phyloP scores from a whole-genome alignment of 768 basidiomycete genomes.

The Podaxis sp. region DNA sequence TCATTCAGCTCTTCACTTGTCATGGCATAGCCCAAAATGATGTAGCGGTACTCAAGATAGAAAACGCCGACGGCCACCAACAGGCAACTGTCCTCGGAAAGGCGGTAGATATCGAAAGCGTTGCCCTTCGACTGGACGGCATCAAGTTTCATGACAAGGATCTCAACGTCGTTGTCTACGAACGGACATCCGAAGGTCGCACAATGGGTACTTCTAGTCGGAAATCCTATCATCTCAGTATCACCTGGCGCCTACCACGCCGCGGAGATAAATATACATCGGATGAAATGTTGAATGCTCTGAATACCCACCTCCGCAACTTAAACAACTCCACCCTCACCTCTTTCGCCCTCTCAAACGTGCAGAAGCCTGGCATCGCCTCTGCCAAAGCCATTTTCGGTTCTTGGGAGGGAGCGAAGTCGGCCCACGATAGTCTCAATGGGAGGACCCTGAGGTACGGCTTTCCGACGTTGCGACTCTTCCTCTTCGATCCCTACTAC shows the following conservation, averaged over 20 bases:
- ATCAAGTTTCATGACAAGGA: constrained; percentile 40
- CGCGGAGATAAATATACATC: background rate
- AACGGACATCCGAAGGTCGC: constrained; percentile 19
- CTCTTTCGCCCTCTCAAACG: no score
- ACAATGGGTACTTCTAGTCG: constrained; percentile 9
- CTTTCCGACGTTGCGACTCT: constrained; percentile 30
- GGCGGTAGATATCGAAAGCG: constrained; percentile 31
- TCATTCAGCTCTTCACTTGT: constrained; percentile 13
- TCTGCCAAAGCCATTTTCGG: constrained; percentile 41
- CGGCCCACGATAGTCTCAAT: constrained; percentile 31
- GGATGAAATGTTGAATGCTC: constrained; percentile 6
- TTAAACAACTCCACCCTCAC: background rate
- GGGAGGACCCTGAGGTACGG: constrained; percentile 24
- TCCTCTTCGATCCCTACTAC: constrained; percentile 43
- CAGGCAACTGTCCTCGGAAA: constrained; percentile 43
- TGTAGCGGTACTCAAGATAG: background rate
- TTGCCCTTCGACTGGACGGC: constrained; percentile 42
- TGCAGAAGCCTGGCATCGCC: background rate
- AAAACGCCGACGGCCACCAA: constrained; percentile 20
- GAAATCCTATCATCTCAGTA: constrained; percentile 35
- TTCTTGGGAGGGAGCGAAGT: constrained; percentile 43
- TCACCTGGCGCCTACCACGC: constrained; percentile 45
- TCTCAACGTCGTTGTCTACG: constrained; percentile 37
- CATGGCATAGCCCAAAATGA: constrained; percentile 4
- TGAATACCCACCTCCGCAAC: constrained; percentile 4